A percentile compares a stretch with the other conserved stretches of the same genome.
Evolutionary conservation across 208 protist species (phyloP).

Genomic region (Novymonas esmeraldas): DNA sequence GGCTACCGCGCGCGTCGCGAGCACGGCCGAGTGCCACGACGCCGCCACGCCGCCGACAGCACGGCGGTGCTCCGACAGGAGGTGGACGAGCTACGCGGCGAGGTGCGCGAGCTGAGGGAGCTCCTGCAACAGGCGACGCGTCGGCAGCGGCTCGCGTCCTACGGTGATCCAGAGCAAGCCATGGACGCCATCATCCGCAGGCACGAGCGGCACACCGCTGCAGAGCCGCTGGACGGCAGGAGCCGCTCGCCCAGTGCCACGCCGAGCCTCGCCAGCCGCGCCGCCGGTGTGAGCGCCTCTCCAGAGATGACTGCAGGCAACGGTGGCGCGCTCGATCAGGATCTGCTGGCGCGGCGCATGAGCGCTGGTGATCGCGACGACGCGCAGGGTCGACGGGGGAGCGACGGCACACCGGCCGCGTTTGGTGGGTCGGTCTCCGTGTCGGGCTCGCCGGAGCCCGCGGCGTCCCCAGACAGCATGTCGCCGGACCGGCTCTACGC

Average conservation of each 20-base stretch:
- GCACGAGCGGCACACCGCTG: slow-evolving; percentile 11
- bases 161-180: slow-evolving; percentile 41
- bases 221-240: not conserved
- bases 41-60: not conserved
- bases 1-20: slow-evolving; percentile 57
- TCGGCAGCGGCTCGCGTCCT: slow-evolving; percentile 32
- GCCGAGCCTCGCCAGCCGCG: slow-evolving; percentile 14
- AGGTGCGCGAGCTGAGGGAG: slow-evolving; percentile 43
- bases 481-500: not conserved
- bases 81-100: slow-evolving; percentile 31
- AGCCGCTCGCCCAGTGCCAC: slow-evolving; percentile 23
- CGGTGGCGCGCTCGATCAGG: not conserved
- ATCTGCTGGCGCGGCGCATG: not conserved
- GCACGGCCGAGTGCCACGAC: slow-evolving; percentile 42
- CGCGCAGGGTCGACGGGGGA: no score
- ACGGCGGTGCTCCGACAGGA: slow-evolving; percentile 36
- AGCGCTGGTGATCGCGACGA: not conserved
- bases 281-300: slow-evolving; percentile 4
- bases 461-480: not conserved
- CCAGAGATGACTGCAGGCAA: slow-evolving; percentile 16
- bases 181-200: slow-evolving; percentile 57
- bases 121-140: slow-evolving; percentile 34
- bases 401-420: no score
- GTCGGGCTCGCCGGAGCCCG: not conserved
- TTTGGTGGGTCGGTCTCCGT: not conserved